Evolutionary conservation across 306 rosid genomes (phyloP), one percentile per base, ranked within the genome.

Genomic region (Pterocarpus santalinus): DNA sequence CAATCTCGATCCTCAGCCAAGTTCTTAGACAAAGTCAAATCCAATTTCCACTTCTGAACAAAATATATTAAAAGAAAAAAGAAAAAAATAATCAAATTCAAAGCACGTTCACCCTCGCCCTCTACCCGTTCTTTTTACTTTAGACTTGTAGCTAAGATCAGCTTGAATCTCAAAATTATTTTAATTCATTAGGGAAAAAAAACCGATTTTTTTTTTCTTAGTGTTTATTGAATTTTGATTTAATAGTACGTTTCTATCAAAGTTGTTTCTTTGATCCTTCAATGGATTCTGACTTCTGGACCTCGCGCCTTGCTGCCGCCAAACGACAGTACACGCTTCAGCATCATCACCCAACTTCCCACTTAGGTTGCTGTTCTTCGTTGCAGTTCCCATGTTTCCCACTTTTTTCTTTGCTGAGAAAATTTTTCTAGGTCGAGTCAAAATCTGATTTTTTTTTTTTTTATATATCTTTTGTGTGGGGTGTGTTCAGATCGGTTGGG

Each of bases 251-350:
- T 72, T 38, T 43, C 36, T 35, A 5, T 41, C 46, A 9, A 9
- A 52, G 33, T 73, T 66, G 46, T 34, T 28, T 76, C 69, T 85
- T 78, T 74, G 83, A 78, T 83, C 86, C 85, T 80, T 83, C 85
- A 63, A 95, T 96, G 99, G 99, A 95, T 82, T 85, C 98, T 82
- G 98, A 96, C 72, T 93, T 89, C 85, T 93, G 97, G 99, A 88
- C 97, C 80, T 89, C 99, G 34, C 97, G 98, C 65, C 93, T 93
- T 68, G 97, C 97, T 57, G 98, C 98, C 58, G 98, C 94, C 35
- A 96, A 96, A 89, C 94, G 98, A 76, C 99, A 95, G 53, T 90
- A 89, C 58, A 55, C 88, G 60, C 72, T 89, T 86, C 97, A 90
- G 86, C 91, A 90, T 30, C 91, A 90, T 57, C 91, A 91, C 38